Evolutionary conservation across 2,329 filamentous ascomycete genomes (phyloP).

Genomic region (Zymoseptoria tritici): DNA sequence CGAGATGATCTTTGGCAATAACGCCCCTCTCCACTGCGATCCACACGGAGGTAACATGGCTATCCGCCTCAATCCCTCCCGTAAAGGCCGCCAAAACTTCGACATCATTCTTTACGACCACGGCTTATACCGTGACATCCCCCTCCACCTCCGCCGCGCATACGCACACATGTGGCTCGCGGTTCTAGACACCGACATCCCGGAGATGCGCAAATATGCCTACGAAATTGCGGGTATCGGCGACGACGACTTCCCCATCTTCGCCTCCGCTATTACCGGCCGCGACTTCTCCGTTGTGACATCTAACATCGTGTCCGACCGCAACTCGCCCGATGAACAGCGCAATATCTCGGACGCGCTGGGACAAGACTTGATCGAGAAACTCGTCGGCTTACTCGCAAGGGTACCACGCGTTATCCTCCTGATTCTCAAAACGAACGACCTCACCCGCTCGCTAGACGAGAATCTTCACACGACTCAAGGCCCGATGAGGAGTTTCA

Average conservation of each 20-base stretch:
- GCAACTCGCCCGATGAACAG: conserved; percentile 69
- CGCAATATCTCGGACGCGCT: conserved; percentile 77
- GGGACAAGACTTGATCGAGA: conserved; percentile 70
- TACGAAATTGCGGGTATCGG: conserved; percentile 81
- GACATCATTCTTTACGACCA: conserved; percentile 96
- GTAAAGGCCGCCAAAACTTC: conserved; percentile 63
- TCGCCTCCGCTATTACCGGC: conserved; percentile 92
- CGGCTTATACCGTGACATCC: conserved; percentile 90
- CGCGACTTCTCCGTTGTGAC: conserved; percentile 76
- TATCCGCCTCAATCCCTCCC: conserved; percentile 65
- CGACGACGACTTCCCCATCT: conserved; percentile 87
- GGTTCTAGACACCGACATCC: conserved; percentile 82
- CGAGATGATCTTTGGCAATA: conserved; percentile 94
- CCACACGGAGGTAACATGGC: conserved; percentile 95
- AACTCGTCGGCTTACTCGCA: conserved; percentile 80
- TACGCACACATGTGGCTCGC: conserved; percentile 98
- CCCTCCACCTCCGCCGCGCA: conserved; percentile 64
- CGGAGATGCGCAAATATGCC: conserved; percentile 79
- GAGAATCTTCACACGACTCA: conserved; percentile 74
- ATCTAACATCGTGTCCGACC: conserved; percentile 45
- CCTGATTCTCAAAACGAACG: conserved; percentile 94
- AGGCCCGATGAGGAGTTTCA: conserved; percentile 54
- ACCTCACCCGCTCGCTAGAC: conserved; percentile 86
- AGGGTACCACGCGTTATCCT: conserved; percentile 87
- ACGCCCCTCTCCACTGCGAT: conserved; percentile 89